Percentiles rank a stretch among this genome's conserved stretches.
Evolutionary conservation across 345 rosid species (phyloP).

Genomic region (Adansonia digitata): DNA sequence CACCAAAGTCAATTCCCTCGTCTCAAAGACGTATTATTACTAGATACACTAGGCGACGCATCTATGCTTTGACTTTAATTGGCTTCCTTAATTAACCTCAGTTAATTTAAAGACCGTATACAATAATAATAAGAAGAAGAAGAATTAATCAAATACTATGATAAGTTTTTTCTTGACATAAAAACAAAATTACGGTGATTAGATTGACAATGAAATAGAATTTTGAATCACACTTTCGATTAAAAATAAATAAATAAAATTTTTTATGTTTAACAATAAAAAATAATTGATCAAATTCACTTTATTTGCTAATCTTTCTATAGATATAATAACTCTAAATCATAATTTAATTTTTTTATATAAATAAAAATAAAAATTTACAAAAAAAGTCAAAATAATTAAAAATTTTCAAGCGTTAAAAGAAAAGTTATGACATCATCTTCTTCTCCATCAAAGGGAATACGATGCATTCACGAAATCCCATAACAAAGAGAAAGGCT

Average conservation of each 20-base stretch:
- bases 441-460: constrained; percentile 5
- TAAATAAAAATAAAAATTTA: neutral
- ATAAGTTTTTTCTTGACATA: neutral
- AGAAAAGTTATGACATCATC: no score
- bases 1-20: constrained; percentile 55
- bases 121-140: no score
- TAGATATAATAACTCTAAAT: no score
- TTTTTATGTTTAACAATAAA: no score
- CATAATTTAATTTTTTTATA: no score
- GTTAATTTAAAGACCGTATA: constrained; percentile 8
- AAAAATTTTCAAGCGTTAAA: no score
- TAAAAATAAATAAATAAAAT: no score
- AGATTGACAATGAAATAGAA: neutral
- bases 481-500: constrained; percentile 1
- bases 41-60: constrained; percentile 33
- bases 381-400: no score
- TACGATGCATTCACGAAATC: constrained; percentile 28
- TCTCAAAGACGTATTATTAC: constrained; percentile 26
- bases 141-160: constrained; percentile 12
- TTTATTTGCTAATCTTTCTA: no score
- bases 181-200: neutral
- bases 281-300: no score
- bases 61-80: constrained; percentile 44
- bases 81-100: constrained; percentile 15
- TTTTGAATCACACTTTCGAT: no score